phyloP scores from a whole-genome alignment of 495 filamentous ascomycete species.

The Penicillium parvum region DNA sequence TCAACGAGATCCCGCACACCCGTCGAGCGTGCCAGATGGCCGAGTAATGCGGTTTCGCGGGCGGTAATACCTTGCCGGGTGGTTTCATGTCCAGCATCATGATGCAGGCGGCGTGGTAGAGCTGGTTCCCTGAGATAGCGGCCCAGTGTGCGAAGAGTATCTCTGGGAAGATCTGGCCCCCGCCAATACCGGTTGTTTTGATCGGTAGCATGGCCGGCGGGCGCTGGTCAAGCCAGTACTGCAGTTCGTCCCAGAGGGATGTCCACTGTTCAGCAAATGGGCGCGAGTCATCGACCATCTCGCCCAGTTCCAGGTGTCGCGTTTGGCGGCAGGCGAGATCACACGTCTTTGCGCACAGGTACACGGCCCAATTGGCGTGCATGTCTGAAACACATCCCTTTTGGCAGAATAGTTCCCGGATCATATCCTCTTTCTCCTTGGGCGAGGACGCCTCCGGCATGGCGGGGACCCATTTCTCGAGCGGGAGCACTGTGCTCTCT shows the following conservation, averaged over 20 bases:
- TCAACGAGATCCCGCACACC: conserved; percentile 42
- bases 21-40: conserved; percentile 40
- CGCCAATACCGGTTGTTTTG: conserved; percentile 21
- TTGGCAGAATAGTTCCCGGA: conserved; percentile 21
- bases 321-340: conserved; percentile 29
- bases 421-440: conserved; percentile 16
- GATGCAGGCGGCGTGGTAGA: conserved; percentile 39
- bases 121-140: conserved; percentile 42
- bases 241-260: conserved; percentile 34
- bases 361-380: conserved; percentile 41
- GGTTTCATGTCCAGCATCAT: conserved; percentile 37
- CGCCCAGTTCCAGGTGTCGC: conserved; percentile 25
- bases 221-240: conserved; percentile 33
- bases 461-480: conserved; percentile 30
- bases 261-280: conserved; percentile 26
- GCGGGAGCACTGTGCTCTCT: conserved; percentile 30
- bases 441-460: conserved; percentile 13
- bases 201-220: conserved; percentile 33
- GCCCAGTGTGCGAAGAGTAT: conserved; percentile 38
- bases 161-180: conserved; percentile 29
- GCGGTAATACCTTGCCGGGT: conserved; percentile 13
- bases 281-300: conserved; percentile 15
- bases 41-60: conserved; percentile 20
- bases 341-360: conserved; percentile 33
- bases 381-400: conserved; percentile 24